Base-by-base conservation (phyloP, 1,139 yeast species). In the Lodderomyces jiufengensis region DNA sequence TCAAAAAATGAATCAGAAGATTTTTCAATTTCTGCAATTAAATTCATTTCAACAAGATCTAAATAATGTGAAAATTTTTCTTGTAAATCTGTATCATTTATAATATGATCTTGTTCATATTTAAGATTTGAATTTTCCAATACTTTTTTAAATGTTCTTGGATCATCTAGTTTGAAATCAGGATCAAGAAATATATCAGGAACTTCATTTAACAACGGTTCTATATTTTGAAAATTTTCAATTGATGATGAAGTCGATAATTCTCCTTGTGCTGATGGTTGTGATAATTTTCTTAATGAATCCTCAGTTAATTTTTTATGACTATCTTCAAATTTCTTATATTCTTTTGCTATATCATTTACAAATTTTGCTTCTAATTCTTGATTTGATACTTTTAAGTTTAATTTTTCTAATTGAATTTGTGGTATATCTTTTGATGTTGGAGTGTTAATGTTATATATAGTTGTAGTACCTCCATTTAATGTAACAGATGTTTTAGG, bases 361-460 rank as follows among this genome's bases (percentile, higher is more conserved):
- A 79, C 54, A 43, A 81, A 81, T 5, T 61, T 42, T 3, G 38
- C 49, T n/a, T 57, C 56, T 37, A 87, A 63, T 26, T 71, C 74
- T 1, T 67, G 60, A 32, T 69, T 65, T 36, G 74, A 58, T 3
- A 78, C 76, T 40, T 71, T 74, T 11, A 70, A 65, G 9, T 80
- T 61, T 37, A 70, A 52, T 34, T 80, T 78, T 34, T 83, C 76
- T 30, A 92, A 64, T 39, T 74, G 79, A 13, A 88, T 82, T 24
- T 84, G 90, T 0, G 97, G 96, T 13, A 92, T 92, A 49, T 92
- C 98, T 35, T 71, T 70, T 2, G 76, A 65, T 0, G 96, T 82
- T 0, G 98, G 97, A 3, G 81, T 71, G 34, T 68, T 69, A 37
- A 84, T 63, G 44, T 78, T 77, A 37, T 54, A 47, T 3, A 69